phyloP scores from a whole-genome alignment of 352 stramenopile genomes.

The Phytophthora melonis region DNA sequence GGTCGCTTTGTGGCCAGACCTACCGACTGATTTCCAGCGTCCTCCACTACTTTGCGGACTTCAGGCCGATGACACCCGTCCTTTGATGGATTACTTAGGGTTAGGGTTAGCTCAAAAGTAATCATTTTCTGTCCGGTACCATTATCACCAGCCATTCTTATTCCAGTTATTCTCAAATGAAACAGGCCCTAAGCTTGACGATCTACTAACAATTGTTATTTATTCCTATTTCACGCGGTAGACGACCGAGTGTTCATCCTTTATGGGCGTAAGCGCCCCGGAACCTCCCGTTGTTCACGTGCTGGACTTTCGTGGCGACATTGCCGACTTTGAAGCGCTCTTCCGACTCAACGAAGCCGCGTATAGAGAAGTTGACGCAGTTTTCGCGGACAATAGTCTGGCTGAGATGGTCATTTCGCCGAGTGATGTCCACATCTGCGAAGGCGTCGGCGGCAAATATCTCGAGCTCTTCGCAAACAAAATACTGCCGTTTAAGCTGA shows the following conservation, averaged over 20 bases:
- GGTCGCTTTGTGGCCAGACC: too few species aligned
- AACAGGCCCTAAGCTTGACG: background rate
- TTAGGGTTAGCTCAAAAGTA: too few species aligned
- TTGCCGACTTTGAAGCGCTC: constrained; percentile 30
- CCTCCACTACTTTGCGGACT: too few species aligned
- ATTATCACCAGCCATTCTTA: too few species aligned
- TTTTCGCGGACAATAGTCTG: constrained; percentile 37
- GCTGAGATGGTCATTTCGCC: constrained; percentile 25
- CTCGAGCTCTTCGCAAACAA: constrained; percentile 41
- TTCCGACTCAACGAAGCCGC: constrained; percentile 29
- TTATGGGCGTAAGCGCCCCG: constrained; percentile 14
- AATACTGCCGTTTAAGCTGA: constrained; percentile 36
- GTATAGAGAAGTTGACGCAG: constrained; percentile 28
- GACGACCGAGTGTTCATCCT: constrained; percentile 20
- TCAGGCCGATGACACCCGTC: too few species aligned
- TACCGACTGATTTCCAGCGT: too few species aligned
- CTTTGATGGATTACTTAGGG: too few species aligned
- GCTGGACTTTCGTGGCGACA: constrained; percentile 22
- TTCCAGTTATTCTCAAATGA: too few species aligned
- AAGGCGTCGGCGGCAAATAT: constrained; percentile 28
- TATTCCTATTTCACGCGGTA: constrained; percentile 6
- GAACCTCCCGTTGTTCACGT: constrained; percentile 19
- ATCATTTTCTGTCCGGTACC: too few species aligned
- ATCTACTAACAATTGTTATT: background rate
- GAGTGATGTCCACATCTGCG: constrained; percentile 32